Evolutionary conservation across 495 filamentous ascomycete genomes (phyloP), one percentile per base, ranked within the genome.

Genomic region (Annulohypoxylon bovei): DNA sequence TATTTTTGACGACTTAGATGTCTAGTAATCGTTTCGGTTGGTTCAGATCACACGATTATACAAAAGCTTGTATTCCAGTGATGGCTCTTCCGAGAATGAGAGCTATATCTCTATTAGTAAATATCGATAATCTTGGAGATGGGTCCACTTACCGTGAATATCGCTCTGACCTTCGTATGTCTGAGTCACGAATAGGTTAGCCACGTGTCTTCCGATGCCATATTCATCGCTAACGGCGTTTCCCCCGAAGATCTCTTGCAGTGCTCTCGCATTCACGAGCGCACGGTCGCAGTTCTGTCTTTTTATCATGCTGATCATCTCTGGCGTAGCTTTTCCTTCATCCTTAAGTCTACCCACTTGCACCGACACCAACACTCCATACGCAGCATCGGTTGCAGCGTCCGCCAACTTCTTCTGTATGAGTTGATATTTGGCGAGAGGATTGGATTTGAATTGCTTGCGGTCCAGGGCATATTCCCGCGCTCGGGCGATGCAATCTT

Each of bases 251-350:
- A 99, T 85, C 78, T 99, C 95, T 79, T 98, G 95, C 42, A 99
- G 81, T 47, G 86, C 84, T 62, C 95, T 86, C 28, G 94, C 88
- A 74, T 94, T 93, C 11, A 87, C 80, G 72, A 99, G 81, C 14
- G 95, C 94, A 37, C 91, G 86, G 79, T 99, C 95, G 81, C 96
- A 98, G 78, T 99, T 99, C 83, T 98, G 94, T 68, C 95, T 86
- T 84, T 99, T 99, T 75, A 98, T 89, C 93, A 99, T 96, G 40
- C 91, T 94, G 74, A 99, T 96, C 96, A 98, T 98, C 81, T 99
- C 96, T 7, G 95, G 95, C 2, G 92, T 89, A 23, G 86, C 86
- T 79, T 93, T 91, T 14, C 94, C 94, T 74, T 92, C 87, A 75
- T 98, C 95, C 84, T 97, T 98, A 14, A 99, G 86, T 66, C 96